Base-by-base conservation (phyloP, 2,329 filamentous ascomycete genomes). In the Aspergillus awamori region DNA sequence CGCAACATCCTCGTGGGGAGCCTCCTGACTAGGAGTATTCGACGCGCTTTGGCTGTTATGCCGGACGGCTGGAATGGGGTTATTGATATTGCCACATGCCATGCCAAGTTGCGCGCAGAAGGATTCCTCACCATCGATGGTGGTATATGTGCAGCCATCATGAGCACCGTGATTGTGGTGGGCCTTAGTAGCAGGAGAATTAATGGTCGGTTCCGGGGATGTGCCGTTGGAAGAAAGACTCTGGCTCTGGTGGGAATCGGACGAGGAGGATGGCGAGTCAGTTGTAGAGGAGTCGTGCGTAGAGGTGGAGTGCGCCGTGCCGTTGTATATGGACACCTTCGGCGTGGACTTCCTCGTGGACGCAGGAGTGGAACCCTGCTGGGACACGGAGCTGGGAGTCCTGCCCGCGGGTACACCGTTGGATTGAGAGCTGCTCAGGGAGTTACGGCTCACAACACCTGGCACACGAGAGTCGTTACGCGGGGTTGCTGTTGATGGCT, bases 221-320 rank as follows among this genome's bases (percentile, higher is more conserved):
- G 81, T 83, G n/a, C 79, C 80, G 59, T 72, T 80, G 6, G 81
- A 82, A n/a, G 81, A 82, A 24, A 76, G 65, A 28, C 72, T 48
- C 58, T 77, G 76, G 54, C 76, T 77, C 22, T 75, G 74, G 53
- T 82, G 79, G 6, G 80, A 82, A 58, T 82, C 80, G 10, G 79
- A 80, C 6, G 79, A 82, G n/a, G 80, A 79, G 8, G 77, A 79
- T 1, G 81, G 81, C 17, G 81, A 83, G 39, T 79, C 77, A 5
- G 79, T 78, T 52, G 74, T 79, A 0, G 80, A 80, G n/a, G 72
- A 65, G 20, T 74, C 71, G 26, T 70, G 70, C 11, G 49, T 56
- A 4, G 68, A 58, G 8, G 57, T 41, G n/a, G 67, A 60, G 20
- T 69, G 61, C 22, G 69, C 70, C 15, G 59, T 48, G 36, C 65